Conservation (phyloP, 176 grass and related monocot species). For the Juncus effusus region DNA sequence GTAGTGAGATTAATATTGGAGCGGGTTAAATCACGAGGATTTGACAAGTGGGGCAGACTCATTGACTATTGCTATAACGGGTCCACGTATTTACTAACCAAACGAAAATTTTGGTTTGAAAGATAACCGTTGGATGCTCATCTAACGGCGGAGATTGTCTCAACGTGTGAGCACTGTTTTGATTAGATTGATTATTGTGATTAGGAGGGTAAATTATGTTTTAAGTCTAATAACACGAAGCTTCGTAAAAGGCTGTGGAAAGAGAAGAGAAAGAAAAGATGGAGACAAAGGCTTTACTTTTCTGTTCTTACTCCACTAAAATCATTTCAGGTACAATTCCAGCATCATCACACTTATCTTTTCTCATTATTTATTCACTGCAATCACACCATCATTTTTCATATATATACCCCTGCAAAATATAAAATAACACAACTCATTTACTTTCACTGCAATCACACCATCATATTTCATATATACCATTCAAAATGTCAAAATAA, state of each 20-base stretch:
- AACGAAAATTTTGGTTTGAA: not conserved
- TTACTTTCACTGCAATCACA: too few species aligned
- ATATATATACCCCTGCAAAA: too few species aligned
- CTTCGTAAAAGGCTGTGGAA: not conserved
- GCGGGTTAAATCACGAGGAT: conserved; percentile 27
- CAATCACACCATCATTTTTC: too few species aligned
- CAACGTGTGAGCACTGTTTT: not conserved
- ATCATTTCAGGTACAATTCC: not conserved
- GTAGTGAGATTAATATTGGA: conserved; percentile 1
- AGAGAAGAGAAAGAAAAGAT: not conserved
- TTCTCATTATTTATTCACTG: too few species aligned
- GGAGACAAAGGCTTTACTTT: not conserved
- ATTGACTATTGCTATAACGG: conserved; percentile 27
- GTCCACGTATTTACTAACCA: not conserved
- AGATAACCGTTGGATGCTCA: conserved; percentile 6
- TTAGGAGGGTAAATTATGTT: not conserved
- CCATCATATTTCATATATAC: not conserved
- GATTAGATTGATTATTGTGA: not conserved
- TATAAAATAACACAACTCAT: too few species aligned
- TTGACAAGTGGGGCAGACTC: conserved; percentile 6
- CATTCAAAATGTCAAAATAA: not conserved
- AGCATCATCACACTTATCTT: not conserved
- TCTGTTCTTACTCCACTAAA: not conserved
- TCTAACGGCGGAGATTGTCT: not conserved
- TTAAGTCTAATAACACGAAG: conserved; percentile 4